Percentiles rank a stretch among this genome's conserved stretches.
These are phyloP conservation scores for Marasmius fiardii DNA, from an alignment of 1,284 basidiomycete species.

Conservation along the genomic window DNA sequence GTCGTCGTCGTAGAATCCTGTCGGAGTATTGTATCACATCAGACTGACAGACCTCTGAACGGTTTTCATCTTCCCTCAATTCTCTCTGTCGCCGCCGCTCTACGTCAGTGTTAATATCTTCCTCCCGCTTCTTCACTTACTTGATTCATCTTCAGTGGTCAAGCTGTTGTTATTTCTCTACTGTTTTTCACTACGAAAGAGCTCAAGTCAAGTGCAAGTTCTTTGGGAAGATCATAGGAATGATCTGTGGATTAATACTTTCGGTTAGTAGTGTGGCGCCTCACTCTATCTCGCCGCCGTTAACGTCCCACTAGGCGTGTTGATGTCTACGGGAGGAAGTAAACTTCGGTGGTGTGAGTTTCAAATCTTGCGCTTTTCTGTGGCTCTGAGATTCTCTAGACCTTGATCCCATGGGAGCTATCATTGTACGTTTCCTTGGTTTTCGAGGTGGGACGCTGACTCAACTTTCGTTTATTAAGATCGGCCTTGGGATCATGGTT, in stretches of 20 bases:
- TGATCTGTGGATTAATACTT: conserved; percentile 81
- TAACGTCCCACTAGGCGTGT: conserved; percentile 58
- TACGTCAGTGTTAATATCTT: conserved; percentile 47
- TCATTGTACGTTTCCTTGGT: conserved; percentile 50
- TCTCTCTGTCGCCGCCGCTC: conserved; percentile 77
- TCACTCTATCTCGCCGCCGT: conserved; percentile 6
- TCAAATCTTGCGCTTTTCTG: not conserved
- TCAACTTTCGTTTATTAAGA: conserved; percentile 39
- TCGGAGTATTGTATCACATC: conserved; percentile 62
- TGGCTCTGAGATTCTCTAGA: conserved; percentile 31
- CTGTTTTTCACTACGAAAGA: conserved; percentile 74
- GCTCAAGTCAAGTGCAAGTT: conserved; percentile 88
- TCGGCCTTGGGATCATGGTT: conserved; percentile 78
- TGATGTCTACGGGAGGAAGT: conserved; percentile 89
- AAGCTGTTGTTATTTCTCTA: conserved; percentile 89
- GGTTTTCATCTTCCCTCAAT: conserved; percentile 82
- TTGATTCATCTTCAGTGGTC: conserved; percentile 45
- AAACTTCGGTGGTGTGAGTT: conserved; percentile 81
- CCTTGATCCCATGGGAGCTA: conserved; percentile 80
- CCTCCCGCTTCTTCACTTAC: not conserved
- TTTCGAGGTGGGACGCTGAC: conserved; percentile 2
- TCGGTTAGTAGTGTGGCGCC: conserved; percentile 42
- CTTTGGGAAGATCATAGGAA: conserved; percentile 97
- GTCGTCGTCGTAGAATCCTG: conserved; percentile 86
- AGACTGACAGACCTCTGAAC: conserved; percentile 50